Evolutionary conservation across 306 rosid genomes (phyloP).

Genomic region (Vigna mungo): DNA sequence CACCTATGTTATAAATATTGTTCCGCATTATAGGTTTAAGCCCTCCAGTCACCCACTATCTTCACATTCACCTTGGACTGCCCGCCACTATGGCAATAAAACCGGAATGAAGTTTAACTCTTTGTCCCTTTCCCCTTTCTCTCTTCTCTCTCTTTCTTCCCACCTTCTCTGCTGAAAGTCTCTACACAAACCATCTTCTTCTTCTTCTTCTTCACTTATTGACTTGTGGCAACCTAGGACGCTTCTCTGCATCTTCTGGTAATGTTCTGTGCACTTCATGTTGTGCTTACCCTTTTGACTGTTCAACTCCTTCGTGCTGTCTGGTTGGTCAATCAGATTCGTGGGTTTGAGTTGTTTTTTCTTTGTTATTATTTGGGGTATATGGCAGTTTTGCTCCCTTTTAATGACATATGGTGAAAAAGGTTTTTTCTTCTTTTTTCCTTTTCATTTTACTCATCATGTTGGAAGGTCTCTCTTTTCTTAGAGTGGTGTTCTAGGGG

Average conservation of each 20-base stretch:
- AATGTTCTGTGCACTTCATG: background rate
- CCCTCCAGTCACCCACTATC: constrained; percentile 38
- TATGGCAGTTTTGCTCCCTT: background rate
- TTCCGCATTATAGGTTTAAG: constrained; percentile 21
- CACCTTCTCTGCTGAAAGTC: constrained; percentile 11
- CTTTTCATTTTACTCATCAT: background rate
- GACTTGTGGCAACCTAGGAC: constrained; percentile 32
- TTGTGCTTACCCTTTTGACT: constrained; percentile 16
- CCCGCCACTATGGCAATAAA: constrained; percentile 46
- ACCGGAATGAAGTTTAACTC: constrained; percentile 34
- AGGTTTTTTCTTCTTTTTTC: background rate
- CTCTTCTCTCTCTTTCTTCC: constrained; percentile 7
- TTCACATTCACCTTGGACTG: constrained; percentile 40
- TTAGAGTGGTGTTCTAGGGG: background rate
- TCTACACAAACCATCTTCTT: background rate
- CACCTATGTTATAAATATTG: background rate
- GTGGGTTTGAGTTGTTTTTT: background rate
- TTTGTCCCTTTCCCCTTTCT: background rate
- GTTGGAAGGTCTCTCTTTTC: background rate
- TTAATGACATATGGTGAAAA: background rate
- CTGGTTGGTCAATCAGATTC: background rate
- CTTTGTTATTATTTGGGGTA: background rate
- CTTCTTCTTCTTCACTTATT: constrained; percentile 2
- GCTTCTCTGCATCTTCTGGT: constrained; percentile 33
- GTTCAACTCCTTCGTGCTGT: background rate